Conservation (phyloP, 495 filamentous ascomycete species). For the Pseudoneurospora amorphoporcata region DNA sequence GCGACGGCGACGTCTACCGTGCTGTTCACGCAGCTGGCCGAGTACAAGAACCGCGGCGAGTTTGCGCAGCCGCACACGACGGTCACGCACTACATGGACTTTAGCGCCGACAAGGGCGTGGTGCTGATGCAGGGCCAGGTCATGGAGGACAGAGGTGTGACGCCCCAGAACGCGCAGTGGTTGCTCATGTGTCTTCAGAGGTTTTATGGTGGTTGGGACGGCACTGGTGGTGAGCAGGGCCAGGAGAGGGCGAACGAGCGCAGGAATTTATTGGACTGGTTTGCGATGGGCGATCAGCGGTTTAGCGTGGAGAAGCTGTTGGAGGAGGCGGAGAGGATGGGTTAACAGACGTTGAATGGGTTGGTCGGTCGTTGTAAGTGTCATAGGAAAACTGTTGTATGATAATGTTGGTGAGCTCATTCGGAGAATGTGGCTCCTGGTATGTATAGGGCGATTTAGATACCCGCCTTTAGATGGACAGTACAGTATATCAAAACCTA, state of each 20-base stretch:
- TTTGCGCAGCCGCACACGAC: constrained; percentile 87
- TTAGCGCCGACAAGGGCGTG: constrained; percentile 58
- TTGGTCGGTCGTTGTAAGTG: not conserved
- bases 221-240: constrained; percentile 34
- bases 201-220: constrained; percentile 58
- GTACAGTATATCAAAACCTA: not conserved
- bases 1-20: constrained; percentile 63
- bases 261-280: constrained; percentile 67
- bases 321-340: constrained; percentile 73
- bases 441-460: not conserved
- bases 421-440: not conserved
- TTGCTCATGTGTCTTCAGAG: constrained; percentile 89
- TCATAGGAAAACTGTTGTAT: not conserved
- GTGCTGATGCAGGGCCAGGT: constrained; percentile 80
- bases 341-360: constrained; percentile 15
- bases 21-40: constrained; percentile 84
- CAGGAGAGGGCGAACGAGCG: constrained; percentile 30
- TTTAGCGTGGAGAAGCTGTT: constrained; percentile 80
- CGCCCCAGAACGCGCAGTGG: constrained; percentile 71
- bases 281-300: constrained; percentile 59
- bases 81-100: constrained; percentile 77
- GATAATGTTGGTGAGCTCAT: not conserved
- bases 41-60: constrained; percentile 85
- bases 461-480: not conserved
- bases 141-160: constrained; percentile 64